Evolutionary conservation across 78 protist species (phyloP).

Genomic region (Dictyostelium capitatum): DNA sequence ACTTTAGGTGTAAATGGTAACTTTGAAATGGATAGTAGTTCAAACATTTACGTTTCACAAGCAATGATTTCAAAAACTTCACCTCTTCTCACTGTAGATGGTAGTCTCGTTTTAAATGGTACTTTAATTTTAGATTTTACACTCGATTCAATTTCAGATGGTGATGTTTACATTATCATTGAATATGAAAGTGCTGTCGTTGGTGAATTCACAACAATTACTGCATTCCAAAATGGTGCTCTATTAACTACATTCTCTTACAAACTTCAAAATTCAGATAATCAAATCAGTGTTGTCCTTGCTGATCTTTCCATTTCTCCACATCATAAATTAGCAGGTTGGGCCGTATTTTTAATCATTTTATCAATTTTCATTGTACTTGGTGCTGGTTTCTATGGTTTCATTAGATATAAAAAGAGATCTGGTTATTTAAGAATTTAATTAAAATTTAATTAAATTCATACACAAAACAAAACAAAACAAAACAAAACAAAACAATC

Average conservation of each 20-base stretch:
- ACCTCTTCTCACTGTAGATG: background rate
- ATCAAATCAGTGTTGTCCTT: background rate
- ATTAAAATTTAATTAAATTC: background rate
- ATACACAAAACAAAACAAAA: background rate
- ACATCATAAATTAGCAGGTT: background rate
- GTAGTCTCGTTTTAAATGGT: background rate
- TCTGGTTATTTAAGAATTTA: slow-evolving; percentile 24
- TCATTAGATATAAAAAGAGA: background rate
- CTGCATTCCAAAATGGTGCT: background rate
- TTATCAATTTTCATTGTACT: background rate
- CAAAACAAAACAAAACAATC: background rate
- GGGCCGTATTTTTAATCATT: slow-evolving; percentile 23
- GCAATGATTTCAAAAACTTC: background rate
- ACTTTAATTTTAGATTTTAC: background rate
- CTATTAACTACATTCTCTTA: background rate
- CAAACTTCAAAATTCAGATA: background rate
- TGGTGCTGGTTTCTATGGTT: slow-evolving; percentile 22
- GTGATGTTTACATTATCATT: background rate
- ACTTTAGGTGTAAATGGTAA: background rate
- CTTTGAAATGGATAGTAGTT: background rate
- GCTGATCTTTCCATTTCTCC: background rate
- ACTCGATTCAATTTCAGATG: background rate
- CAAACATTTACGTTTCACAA: background rate
- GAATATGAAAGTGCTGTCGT: background rate
- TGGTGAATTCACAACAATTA: background rate